A percentile compares a stretch with the other conserved stretches of the same genome.
phyloP scores from a whole-genome alignment of 352 stramenopile species.

The Peronosclerospora sorghi region DNA sequence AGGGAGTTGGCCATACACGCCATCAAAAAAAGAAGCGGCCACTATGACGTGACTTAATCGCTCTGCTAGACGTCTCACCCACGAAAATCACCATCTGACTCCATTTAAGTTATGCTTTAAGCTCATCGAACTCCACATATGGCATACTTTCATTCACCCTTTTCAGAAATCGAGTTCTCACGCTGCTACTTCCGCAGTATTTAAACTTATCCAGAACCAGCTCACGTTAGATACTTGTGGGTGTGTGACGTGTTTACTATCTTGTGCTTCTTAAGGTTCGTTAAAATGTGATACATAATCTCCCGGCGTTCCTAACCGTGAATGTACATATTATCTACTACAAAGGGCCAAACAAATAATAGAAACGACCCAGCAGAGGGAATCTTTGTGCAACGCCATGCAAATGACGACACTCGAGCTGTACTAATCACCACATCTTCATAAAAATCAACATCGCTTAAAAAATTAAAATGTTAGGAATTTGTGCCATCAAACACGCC shows the following conservation, averaged over 20 bases:
- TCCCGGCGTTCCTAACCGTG: conserved; percentile 1
- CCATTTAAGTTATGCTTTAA: conserved; percentile 39
- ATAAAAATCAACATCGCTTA: conserved; percentile 8
- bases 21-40: conserved; percentile 63
- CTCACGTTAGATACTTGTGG: conserved; percentile 7
- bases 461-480: conserved; percentile 7
- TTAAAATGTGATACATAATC: no score
- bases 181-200: conserved; percentile 26
- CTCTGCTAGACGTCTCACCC: conserved; percentile 47
- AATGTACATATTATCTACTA: not conserved
- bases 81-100: conserved; percentile 19
- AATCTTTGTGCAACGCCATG: not conserved
- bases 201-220: conserved; percentile 43
- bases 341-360: not conserved
- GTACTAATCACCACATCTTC: conserved; percentile 1
- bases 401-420: no score
- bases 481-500: conserved; percentile 28
- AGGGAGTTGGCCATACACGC: conserved; percentile 57
- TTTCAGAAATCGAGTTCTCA: conserved; percentile 24
- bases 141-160: not conserved
- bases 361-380: not conserved
- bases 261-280: no score
- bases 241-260: no score
- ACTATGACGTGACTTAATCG: conserved; percentile 68
- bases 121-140: conserved; percentile 50